phyloP scores from a whole-genome alignment of 495 filamentous ascomycete species.

The Neurospora sp. region DNA sequence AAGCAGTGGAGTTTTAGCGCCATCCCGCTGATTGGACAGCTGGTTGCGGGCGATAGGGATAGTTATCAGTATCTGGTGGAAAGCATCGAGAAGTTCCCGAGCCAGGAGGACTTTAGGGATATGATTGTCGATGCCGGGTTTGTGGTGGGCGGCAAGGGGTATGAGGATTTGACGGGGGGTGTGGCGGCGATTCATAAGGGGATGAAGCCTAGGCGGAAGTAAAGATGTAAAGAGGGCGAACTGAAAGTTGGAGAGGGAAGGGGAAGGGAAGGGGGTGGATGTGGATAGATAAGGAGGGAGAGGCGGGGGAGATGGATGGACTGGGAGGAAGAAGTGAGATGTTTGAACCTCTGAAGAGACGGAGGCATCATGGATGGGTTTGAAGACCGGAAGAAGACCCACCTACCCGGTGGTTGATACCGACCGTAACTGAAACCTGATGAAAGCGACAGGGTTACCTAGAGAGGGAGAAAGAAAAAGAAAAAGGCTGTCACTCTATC shows the following conservation, averaged over 20 bases:
- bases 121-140: conserved; percentile 92
- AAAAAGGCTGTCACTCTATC: background rate
- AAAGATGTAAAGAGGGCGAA: too few species aligned
- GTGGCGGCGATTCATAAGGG: conserved; percentile 96
- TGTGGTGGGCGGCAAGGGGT: conserved; percentile 67
- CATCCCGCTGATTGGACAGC: conserved; percentile 88
- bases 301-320: too few species aligned
- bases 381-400: background rate
- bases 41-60: conserved; percentile 88
- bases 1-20: conserved; percentile 92
- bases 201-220: conserved; percentile 59
- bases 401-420: background rate
- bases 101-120: conserved; percentile 67
- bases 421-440: too few species aligned
- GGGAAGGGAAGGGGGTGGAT: background rate
- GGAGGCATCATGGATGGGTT: too few species aligned
- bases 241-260: background rate
- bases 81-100: conserved; percentile 90
- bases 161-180: conserved; percentile 79
- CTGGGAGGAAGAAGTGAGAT: too few species aligned
- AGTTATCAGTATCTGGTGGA: conserved; percentile 98
- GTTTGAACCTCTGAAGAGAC: too few species aligned
- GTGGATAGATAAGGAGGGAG: background rate
- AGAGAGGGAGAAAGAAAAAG: background rate
- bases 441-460: background rate